phyloP scores from a whole-genome alignment of 441 rosid species.

The Rhodomyrtus psidioides region DNA sequence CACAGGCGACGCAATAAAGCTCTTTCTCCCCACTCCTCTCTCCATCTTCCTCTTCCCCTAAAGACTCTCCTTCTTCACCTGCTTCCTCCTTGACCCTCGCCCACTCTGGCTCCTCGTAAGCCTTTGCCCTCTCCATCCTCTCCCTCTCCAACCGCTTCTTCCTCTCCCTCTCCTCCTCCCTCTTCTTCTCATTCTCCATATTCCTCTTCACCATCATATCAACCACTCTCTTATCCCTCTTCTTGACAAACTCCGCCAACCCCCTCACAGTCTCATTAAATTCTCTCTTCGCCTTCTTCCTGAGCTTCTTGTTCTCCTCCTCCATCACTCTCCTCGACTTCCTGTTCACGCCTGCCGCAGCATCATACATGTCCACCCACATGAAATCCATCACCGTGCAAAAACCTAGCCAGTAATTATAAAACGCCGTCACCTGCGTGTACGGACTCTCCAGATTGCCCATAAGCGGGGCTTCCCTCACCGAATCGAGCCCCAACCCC shows the following conservation, averaged over 20 bases:
- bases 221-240: conserved; percentile 90
- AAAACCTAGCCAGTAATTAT: conserved; percentile 80
- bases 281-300: conserved; percentile 80
- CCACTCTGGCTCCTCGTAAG: conserved; percentile 81
- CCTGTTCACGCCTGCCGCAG: conserved; percentile 60
- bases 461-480: conserved; percentile 80
- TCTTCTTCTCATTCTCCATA: conserved; percentile 64
- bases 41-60: conserved; percentile 23
- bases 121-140: conserved; percentile 55
- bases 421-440: conserved; percentile 76
- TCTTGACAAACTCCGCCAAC: conserved; percentile 80
- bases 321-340: conserved; percentile 84
- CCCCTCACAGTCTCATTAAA: conserved; percentile 80
- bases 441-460: conserved; percentile 79
- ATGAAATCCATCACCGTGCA: conserved; percentile 77
- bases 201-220: conserved; percentile 74
- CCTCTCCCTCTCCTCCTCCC: conserved; percentile 59
- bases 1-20: conserved; percentile 77
- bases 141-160: conserved; percentile 69
- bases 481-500: conserved; percentile 45
- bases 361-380: conserved; percentile 84
- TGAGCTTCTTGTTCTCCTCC: conserved; percentile 86
- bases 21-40: conserved; percentile 35
- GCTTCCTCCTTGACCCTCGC: conserved; percentile 44
- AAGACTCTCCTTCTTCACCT: conserved; percentile 19